phyloP scores from a whole-genome alignment of 371 early-diverging fungal genomes.

The Sporodiniella umbellata region DNA sequence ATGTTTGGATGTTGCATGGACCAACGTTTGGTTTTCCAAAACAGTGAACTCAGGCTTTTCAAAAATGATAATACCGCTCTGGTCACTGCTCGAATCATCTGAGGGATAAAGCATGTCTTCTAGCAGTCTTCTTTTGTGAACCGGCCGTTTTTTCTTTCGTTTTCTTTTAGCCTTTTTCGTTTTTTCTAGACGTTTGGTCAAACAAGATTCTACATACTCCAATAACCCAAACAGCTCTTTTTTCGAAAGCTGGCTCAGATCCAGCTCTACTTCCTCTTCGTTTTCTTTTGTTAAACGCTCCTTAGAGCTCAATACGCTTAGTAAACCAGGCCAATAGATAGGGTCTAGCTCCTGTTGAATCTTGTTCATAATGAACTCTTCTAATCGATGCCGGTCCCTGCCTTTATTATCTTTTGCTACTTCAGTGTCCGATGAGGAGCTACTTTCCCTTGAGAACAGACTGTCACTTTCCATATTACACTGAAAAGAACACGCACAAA shows the following conservation, averaged over 20 bases:
- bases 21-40: conserved; percentile 29
- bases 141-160: conserved; percentile 4
- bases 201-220: conserved; percentile 25
- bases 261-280: conserved; percentile 27
- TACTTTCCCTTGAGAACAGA: no score
- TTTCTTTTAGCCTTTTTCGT: background rate
- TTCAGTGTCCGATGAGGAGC: background rate
- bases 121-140: conserved; percentile 20
- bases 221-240: conserved; percentile 21
- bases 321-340: conserved; percentile 23
- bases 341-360: conserved; percentile 24
- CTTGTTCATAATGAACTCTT: conserved; percentile 23
- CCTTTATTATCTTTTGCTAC: background rate
- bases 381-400: conserved; percentile 19
- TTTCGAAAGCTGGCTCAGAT: conserved; percentile 15
- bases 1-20: conserved; percentile 10
- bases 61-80: conserved; percentile 15
- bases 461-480: background rate
- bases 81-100: conserved; percentile 8
- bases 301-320: conserved; percentile 18
- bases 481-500: background rate
- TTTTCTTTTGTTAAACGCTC: conserved; percentile 10
- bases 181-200: conserved; percentile 6
- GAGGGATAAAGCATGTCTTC: conserved; percentile 23
- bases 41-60: conserved; percentile 23